Percentiles rank a stretch among this genome's conserved stretches.
phyloP scores from a whole-genome alignment of 371 early-diverging fungal genomes.

The Sporodiniella umbellata region DNA sequence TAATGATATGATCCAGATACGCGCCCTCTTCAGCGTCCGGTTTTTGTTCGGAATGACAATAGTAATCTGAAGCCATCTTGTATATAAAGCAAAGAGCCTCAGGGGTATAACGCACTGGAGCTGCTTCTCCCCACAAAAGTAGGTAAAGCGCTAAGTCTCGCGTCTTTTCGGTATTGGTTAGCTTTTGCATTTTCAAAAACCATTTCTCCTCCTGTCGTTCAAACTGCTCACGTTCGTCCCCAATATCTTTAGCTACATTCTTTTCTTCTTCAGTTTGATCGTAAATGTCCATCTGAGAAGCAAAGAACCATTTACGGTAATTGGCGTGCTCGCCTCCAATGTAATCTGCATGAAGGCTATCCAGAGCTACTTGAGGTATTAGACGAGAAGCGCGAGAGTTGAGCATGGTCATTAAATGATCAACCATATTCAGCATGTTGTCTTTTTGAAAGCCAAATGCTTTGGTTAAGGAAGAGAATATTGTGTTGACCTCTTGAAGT shows the following conservation, averaged over 20 bases:
- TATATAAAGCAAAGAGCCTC: slow-evolving; percentile 84
- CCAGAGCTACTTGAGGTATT: slow-evolving; percentile 70
- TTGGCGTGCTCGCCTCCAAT: slow-evolving; percentile 85
- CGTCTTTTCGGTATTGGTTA: slow-evolving; percentile 68
- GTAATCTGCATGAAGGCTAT: slow-evolving; percentile 82
- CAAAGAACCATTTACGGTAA: slow-evolving; percentile 86
- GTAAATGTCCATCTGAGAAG: slow-evolving; percentile 73
- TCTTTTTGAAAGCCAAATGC: slow-evolving; percentile 85
- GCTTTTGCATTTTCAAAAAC: slow-evolving; percentile 66
- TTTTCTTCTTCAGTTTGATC: slow-evolving; percentile 52
- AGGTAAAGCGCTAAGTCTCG: slow-evolving; percentile 80
- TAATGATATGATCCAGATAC: slow-evolving; percentile 68
- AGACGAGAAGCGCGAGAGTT: slow-evolving; percentile 84
- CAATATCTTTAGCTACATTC: slow-evolving; percentile 32
- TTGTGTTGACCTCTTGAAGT: slow-evolving; percentile 14
- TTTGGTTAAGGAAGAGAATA: slow-evolving; percentile 16
- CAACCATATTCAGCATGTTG: slow-evolving; percentile 72
- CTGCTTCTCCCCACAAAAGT: slow-evolving; percentile 87
- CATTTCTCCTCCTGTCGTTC: slow-evolving; percentile 65
- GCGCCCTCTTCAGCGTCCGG: slow-evolving; percentile 61
- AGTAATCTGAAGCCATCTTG: slow-evolving; percentile 72
- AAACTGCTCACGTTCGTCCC: slow-evolving; percentile 39
- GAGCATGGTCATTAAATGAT: slow-evolving; percentile 78
- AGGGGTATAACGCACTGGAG: slow-evolving; percentile 74
- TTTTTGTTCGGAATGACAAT: slow-evolving; percentile 19